Evolutionary conservation across 2,329 filamentous ascomycete genomes (phyloP).

Genomic region (Fusarium lyarnte): DNA sequence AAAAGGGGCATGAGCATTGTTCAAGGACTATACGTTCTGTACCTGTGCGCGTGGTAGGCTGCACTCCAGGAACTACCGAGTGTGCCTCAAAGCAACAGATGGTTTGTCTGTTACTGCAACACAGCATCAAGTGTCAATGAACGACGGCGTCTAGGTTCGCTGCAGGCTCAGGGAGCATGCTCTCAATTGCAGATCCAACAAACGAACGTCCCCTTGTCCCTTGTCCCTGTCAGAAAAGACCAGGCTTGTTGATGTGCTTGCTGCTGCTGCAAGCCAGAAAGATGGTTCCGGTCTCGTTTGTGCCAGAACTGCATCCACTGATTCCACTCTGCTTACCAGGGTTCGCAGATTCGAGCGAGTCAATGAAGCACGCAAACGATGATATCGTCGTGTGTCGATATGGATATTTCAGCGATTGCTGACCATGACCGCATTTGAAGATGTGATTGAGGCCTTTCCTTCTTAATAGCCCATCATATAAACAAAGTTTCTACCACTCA

Average conservation of each 20-base stretch:
- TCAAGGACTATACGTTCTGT: neutral
- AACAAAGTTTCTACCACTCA: constrained; percentile 26
- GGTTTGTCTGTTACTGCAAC: constrained; percentile 13
- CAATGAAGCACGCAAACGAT: constrained; percentile 24
- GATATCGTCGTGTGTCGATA: neutral
- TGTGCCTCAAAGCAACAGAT: neutral
- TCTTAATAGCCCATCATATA: constrained; percentile 28
- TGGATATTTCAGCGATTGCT: constrained; percentile 13
- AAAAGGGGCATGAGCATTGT: constrained; percentile 2
- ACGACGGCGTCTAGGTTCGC: constrained; percentile 11
- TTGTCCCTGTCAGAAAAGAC: constrained; percentile 25
- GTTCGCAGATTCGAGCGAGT: neutral
- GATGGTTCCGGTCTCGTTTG: constrained; percentile 25
- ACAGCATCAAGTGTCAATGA: constrained; percentile 23
- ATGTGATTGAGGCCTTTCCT: neutral
- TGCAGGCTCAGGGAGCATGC: constrained; percentile 18
- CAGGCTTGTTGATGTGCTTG: constrained; percentile 34
- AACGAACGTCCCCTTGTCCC: neutral
- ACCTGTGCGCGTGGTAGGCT: neutral
- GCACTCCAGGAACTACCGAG: neutral
- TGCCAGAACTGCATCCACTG: constrained; percentile 36
- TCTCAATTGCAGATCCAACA: constrained; percentile 34
- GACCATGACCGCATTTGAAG: neutral
- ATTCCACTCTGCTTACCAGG: constrained; percentile 28
- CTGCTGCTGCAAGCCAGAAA: constrained; percentile 26